Evolutionary conservation across 2,329 filamentous ascomycete genomes (phyloP).

Genomic region (Atkinsonella hypoxylon): DNA sequence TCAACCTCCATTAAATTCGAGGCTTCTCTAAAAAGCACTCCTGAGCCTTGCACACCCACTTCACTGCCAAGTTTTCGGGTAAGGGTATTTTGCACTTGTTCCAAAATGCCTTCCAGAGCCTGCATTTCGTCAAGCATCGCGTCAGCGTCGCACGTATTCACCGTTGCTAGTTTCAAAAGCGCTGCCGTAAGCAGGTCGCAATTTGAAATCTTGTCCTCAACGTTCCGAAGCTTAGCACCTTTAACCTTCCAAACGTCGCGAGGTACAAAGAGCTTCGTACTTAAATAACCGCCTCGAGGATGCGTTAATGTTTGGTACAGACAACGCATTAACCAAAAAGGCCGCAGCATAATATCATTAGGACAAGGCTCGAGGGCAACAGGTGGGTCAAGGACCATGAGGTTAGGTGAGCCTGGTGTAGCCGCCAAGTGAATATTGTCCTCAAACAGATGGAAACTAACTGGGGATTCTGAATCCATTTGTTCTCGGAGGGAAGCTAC

Average conservation of each 20-base stretch:
- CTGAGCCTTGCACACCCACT: slow-evolving; percentile 68
- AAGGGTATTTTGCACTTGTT: slow-evolving; percentile 68
- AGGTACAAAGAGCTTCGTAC: slow-evolving; percentile 82
- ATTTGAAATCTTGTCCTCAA: slow-evolving; percentile 89
- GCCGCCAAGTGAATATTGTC: slow-evolving; percentile 62
- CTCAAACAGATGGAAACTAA: slow-evolving; percentile 73
- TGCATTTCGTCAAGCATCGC: slow-evolving; percentile 93
- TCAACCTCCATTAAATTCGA: slow-evolving; percentile 35
- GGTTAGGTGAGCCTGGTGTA: slow-evolving; percentile 53
- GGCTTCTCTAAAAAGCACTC: slow-evolving; percentile 64
- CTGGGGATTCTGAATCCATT: slow-evolving; percentile 43
- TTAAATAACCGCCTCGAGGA: slow-evolving; percentile 82
- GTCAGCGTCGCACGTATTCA: slow-evolving; percentile 84
- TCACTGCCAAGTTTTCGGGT: slow-evolving; percentile 84
- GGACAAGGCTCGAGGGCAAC: slow-evolving; percentile 83
- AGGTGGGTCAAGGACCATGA: slow-evolving; percentile 52
- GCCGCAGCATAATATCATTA: slow-evolving; percentile 75
- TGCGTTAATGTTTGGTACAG: slow-evolving; percentile 88
- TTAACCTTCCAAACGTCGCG: slow-evolving; percentile 90
- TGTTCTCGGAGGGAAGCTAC: slow-evolving; percentile 49
- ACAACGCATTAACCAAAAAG: slow-evolving; percentile 95
- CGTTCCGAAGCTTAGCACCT: slow-evolving; percentile 77
- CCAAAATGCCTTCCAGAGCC: slow-evolving; percentile 69
- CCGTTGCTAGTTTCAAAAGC: slow-evolving; percentile 66
- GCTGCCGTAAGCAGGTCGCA: slow-evolving; percentile 88